These are phyloP conservation scores for Spizellomyces sp. DNA, from an alignment of 192 early-diverging fungal species.

Conservation along the genomic window DNA sequence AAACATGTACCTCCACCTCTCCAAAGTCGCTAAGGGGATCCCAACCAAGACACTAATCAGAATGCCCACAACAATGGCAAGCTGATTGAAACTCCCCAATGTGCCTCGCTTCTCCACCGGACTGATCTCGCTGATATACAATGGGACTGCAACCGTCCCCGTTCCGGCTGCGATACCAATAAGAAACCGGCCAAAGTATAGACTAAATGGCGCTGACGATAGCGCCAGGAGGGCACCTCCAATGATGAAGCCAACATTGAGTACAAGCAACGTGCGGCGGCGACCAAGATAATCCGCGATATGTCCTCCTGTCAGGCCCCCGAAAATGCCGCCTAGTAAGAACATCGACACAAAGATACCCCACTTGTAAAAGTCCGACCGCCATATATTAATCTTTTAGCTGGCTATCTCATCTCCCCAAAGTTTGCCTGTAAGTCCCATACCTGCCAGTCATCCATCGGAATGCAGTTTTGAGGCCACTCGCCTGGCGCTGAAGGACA, in stretches of 20 bases:
- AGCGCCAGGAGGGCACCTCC: conserved; percentile 67
- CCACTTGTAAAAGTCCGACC: conserved; percentile 20
- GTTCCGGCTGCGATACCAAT: conserved; percentile 78
- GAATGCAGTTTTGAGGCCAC: conserved; percentile 36
- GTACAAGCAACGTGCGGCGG: conserved; percentile 63
- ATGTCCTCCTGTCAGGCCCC: conserved; percentile 77
- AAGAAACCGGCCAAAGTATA: conserved; percentile 74
- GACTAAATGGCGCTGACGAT: conserved; percentile 46
- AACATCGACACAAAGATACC: conserved; percentile 49
- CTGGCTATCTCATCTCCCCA: conserved; percentile 11
- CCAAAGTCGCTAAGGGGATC: conserved; percentile 48
- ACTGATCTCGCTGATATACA: conserved; percentile 77
- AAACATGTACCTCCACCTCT: conserved; percentile 75
- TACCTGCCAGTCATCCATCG: conserved; percentile 48
- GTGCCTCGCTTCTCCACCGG: conserved; percentile 70
- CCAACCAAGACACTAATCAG: conserved; percentile 71
- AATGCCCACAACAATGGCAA: conserved; percentile 81
- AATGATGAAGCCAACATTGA: conserved; percentile 64
- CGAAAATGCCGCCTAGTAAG: conserved; percentile 68
- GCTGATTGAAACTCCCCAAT: conserved; percentile 83
- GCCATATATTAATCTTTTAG: background rate
- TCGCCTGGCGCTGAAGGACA: conserved; percentile 9
- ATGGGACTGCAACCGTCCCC: conserved; percentile 75
- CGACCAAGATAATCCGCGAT: conserved; percentile 71
- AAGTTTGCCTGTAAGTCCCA: background rate